Conservation (phyloP, 2,329 filamentous ascomycete species). For the Botrytis sinoallii region DNA sequence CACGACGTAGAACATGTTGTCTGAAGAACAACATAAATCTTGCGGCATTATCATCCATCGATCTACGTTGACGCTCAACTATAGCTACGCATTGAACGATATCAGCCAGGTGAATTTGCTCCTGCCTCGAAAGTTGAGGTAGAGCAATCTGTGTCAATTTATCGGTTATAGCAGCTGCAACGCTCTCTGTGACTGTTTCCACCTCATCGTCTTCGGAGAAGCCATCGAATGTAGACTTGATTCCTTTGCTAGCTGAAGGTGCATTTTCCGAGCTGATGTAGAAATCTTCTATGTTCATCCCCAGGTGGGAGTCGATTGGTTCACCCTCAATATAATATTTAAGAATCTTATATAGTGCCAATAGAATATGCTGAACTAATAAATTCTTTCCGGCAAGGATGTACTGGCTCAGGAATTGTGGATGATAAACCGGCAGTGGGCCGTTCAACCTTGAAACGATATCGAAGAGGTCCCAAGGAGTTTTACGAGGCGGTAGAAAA, state of each 20-base stretch:
- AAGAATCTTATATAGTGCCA: constrained; percentile 69
- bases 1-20: constrained; percentile 70
- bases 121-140: constrained; percentile 75
- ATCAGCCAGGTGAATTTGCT: constrained; percentile 81
- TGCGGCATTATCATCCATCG: constrained; percentile 85
- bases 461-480: constrained; percentile 65
- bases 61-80: constrained; percentile 81
- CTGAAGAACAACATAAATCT: constrained; percentile 86
- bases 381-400: constrained; percentile 74
- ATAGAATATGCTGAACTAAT: constrained; percentile 69
- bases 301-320: constrained; percentile 72
- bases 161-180: constrained; percentile 69
- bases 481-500: constrained; percentile 30
- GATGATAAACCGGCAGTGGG: constrained; percentile 85
- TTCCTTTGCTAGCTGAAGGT: constrained; percentile 26
- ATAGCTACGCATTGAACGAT: constrained; percentile 81
- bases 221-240: constrained; percentile 45
- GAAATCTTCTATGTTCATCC: constrained; percentile 59
- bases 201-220: constrained; percentile 54
- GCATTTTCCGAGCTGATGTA: constrained; percentile 41
- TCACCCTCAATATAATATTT: constrained; percentile 85
- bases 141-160: constrained; percentile 72
- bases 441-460: constrained; percentile 82
- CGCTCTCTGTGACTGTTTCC: constrained; percentile 66
- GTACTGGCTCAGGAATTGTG: constrained; percentile 83